These are phyloP conservation scores for Aspergillus conjunctus DNA, from an alignment of 495 filamentous ascomycete genomes.

Conservation along the genomic window DNA sequence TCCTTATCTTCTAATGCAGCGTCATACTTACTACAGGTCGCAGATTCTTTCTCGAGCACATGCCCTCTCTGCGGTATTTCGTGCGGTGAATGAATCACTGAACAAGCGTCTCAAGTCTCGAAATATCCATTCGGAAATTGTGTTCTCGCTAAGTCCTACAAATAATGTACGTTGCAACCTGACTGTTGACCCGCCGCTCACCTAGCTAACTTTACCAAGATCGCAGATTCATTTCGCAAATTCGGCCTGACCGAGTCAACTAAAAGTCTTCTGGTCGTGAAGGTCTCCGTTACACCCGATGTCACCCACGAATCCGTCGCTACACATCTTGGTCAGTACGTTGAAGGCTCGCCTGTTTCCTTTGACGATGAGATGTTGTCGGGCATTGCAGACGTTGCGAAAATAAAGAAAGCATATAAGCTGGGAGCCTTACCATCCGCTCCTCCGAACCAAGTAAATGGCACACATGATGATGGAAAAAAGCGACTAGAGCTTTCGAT, in stretches of 20 bases:
- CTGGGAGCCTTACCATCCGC: slow-evolving; percentile 56
- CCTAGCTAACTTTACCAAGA: slow-evolving; percentile 55
- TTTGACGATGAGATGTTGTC: slow-evolving; percentile 66
- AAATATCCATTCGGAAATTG: slow-evolving; percentile 93
- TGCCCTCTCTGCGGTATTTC: slow-evolving; percentile 73
- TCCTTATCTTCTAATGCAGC: background rate
- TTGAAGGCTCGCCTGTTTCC: slow-evolving; percentile 62
- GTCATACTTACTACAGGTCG: slow-evolving; percentile 19
- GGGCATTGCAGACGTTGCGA: slow-evolving; percentile 61
- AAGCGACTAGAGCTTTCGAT: slow-evolving; percentile 62
- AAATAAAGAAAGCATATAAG: slow-evolving; percentile 83
- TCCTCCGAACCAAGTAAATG: slow-evolving; percentile 29
- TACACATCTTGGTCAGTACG: slow-evolving; percentile 59
- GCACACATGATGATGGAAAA: slow-evolving; percentile 33
- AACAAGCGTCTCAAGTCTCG: slow-evolving; percentile 67
- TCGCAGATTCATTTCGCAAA: slow-evolving; percentile 84
- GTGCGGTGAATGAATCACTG: slow-evolving; percentile 68
- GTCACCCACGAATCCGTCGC: slow-evolving; percentile 58
- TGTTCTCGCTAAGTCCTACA: slow-evolving; percentile 76
- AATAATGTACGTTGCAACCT: slow-evolving; percentile 68
- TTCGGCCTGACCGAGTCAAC: slow-evolving; percentile 78
- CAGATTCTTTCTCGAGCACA: slow-evolving; percentile 71
- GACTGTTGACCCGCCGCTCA: background rate
- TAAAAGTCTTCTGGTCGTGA: slow-evolving; percentile 71
- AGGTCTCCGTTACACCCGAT: slow-evolving; percentile 56